phyloP scores from a whole-genome alignment of 2,329 filamentous ascomycete species.

The Fusarium nodosum region DNA sequence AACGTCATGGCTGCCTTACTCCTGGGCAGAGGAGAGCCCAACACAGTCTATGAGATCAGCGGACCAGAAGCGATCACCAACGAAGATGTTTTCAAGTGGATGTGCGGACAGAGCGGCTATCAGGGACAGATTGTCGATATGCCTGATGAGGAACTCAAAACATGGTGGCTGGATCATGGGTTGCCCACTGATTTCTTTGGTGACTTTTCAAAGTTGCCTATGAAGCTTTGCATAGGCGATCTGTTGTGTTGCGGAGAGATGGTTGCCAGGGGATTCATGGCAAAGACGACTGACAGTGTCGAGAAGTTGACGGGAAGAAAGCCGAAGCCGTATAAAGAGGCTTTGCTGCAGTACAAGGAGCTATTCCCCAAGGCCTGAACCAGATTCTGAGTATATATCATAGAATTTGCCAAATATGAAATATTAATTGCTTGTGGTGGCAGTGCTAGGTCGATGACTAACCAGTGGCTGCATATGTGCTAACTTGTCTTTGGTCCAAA shows the following conservation, averaged over 20 bases:
- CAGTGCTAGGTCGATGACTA: neutral
- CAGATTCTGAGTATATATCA: fast-evolving
- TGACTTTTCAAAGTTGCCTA: conserved; percentile 45
- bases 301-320: conserved; percentile 45
- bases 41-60: conserved; percentile 44
- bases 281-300: conserved; percentile 40
- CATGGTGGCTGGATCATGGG: conserved; percentile 43
- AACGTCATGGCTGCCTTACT: conserved; percentile 40
- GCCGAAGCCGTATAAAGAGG: conserved; percentile 37
- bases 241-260: conserved; percentile 47
- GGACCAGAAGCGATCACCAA: conserved; percentile 42
- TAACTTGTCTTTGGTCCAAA: neutral
- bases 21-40: conserved; percentile 40
- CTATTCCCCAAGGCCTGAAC: conserved; percentile 29
- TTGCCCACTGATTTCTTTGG: conserved; percentile 43
- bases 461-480: neutral
- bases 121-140: conserved; percentile 41
- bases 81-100: conserved; percentile 44
- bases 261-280: conserved; percentile 41
- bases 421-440: neutral
- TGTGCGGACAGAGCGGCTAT: conserved; percentile 40
- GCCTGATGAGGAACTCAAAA: conserved; percentile 44
- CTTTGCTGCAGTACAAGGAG: conserved; percentile 43
- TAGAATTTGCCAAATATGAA: neutral
- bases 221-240: conserved; percentile 47